A percentile compares a stretch with the other conserved stretches of the same genome.
phyloP scores from a whole-genome alignment of 192 early-diverging fungal species.

The Linderina pennispora region DNA sequence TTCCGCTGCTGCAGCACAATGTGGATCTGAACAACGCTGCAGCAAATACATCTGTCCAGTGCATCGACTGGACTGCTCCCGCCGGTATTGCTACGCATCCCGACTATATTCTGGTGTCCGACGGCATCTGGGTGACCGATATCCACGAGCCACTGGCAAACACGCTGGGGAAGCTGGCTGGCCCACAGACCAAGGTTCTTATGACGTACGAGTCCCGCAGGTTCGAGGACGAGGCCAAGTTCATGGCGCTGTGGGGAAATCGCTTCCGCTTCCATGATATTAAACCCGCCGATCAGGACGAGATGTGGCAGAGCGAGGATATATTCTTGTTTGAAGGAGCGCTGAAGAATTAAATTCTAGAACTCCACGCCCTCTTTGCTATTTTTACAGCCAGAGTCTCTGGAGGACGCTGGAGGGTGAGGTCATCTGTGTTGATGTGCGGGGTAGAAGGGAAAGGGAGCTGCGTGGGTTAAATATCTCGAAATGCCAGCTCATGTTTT shows the following conservation, averaged over 20 bases:
- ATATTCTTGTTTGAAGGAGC: constrained; percentile 23
- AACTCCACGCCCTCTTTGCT: no score
- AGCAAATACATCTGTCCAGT: constrained; percentile 4
- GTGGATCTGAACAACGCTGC: constrained; percentile 10
- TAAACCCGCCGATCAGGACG: constrained; percentile 33
- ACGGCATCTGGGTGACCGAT: constrained; percentile 25
- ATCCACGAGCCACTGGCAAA: constrained; percentile 29
- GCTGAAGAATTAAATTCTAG: no score
- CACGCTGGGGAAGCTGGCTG: constrained; percentile 13
- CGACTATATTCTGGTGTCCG: constrained; percentile 33
- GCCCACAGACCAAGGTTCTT: constrained; percentile 11
- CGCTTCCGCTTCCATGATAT: constrained; percentile 34
- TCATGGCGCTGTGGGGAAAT: constrained; percentile 27
- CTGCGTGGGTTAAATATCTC: no score
- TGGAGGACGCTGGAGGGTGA: no score
- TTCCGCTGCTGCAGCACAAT: constrained; percentile 24
- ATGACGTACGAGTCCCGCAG: constrained; percentile 22
- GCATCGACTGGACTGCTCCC: constrained; percentile 10
- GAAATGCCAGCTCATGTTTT: no score
- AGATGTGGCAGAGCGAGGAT: constrained; percentile 34
- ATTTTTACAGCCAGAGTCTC: no score
- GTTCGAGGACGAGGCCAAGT: constrained; percentile 34
- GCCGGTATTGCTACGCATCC: no score
- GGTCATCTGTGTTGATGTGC: no score
- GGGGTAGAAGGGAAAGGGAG: no score